Percentiles rank a stretch among this genome's conserved stretches.
phyloP scores from a whole-genome alignment of 306 rosid species.

The Corylus heterophylla region DNA sequence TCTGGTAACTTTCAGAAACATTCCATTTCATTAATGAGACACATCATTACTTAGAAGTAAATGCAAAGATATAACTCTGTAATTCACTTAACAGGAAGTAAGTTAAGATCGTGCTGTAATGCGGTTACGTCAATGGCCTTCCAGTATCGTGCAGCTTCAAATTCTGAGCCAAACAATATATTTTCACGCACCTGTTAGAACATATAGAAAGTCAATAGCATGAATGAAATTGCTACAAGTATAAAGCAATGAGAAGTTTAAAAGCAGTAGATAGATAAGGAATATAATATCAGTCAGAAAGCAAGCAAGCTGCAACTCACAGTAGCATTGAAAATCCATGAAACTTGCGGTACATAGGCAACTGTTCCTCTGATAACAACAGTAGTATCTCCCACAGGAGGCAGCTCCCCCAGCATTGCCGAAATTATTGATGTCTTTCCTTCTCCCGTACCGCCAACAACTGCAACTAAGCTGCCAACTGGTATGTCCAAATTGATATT shows the following conservation, averaged over 20 bases:
- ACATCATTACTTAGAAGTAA: conserved; percentile 14
- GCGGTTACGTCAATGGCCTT: conserved; percentile 70
- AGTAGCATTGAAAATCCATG: conserved; percentile 95
- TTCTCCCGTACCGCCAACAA: conserved; percentile 94
- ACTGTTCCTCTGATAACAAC: conserved; percentile 74
- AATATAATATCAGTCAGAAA: conserved; percentile 3
- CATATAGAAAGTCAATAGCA: conserved; percentile 18
- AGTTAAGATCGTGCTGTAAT: conserved; percentile 68
- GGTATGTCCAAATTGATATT: conserved; percentile 71
- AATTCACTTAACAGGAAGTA: conserved; percentile 74
- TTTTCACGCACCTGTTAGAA: conserved; percentile 76
- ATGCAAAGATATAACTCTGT: conserved; percentile 8
- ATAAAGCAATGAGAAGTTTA: not conserved
- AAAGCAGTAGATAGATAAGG: conserved; percentile 1
- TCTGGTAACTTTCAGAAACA: not conserved
- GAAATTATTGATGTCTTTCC: conserved; percentile 88
- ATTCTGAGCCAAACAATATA: conserved; percentile 74
- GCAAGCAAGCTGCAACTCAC: conserved; percentile 52
- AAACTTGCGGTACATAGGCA: conserved; percentile 94
- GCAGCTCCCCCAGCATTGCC: conserved; percentile 85
- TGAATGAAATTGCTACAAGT: not conserved
- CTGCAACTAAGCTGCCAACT: conserved; percentile 80
- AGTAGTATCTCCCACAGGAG: conserved; percentile 43
- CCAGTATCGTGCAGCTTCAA: conserved; percentile 59
- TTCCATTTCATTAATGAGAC: not conserved